A percentile compares a stretch with the other conserved stretches of the same genome.
These are phyloP conservation scores for Parmelia sp. DNA, from an alignment of 495 filamentous ascomycete species.

Conservation along the genomic window DNA sequence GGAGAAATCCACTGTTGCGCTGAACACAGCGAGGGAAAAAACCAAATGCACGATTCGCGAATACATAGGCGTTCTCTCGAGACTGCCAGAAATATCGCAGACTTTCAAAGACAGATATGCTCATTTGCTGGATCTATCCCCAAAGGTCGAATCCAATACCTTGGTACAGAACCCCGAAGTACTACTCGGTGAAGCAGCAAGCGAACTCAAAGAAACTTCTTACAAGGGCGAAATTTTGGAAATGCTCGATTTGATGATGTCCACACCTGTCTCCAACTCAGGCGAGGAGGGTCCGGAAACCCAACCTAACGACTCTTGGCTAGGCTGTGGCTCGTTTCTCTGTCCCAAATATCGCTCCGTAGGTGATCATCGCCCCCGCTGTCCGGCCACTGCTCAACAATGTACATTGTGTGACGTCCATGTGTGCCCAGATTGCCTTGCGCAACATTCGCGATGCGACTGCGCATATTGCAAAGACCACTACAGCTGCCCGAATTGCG, in stretches of 20 bases:
- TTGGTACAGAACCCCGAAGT: not conserved
- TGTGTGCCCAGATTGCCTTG: slow-evolving; percentile 51
- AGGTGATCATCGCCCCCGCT: slow-evolving; percentile 47
- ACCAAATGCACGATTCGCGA: not conserved
- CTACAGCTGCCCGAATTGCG: slow-evolving; percentile 50
- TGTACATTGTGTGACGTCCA: slow-evolving; percentile 50
- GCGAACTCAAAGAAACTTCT: slow-evolving; percentile 9
- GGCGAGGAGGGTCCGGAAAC: slow-evolving; percentile 20
- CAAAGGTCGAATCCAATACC: not conserved
- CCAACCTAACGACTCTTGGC: slow-evolving; percentile 41
- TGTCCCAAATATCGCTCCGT: slow-evolving; percentile 46
- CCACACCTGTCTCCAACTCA: slow-evolving; percentile 6
- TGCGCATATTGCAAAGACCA: slow-evolving; percentile 49
- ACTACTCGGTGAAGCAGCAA: not conserved
- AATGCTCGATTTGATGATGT: slow-evolving; percentile 23
- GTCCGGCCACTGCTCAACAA: slow-evolving; percentile 44
- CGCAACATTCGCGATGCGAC: slow-evolving; percentile 42
- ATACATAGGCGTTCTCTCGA: not conserved
- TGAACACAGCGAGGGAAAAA: not conserved
- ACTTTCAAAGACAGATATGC: slow-evolving; percentile 1
- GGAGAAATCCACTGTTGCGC: not conserved
- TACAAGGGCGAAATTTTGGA: slow-evolving; percentile 12
- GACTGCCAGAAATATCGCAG: not conserved
- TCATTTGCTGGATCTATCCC: not conserved
- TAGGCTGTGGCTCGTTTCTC: slow-evolving; percentile 53